Base-by-base conservation (phyloP, 2,329 filamentous ascomycete species). In the Shiraia bambusicola region DNA sequence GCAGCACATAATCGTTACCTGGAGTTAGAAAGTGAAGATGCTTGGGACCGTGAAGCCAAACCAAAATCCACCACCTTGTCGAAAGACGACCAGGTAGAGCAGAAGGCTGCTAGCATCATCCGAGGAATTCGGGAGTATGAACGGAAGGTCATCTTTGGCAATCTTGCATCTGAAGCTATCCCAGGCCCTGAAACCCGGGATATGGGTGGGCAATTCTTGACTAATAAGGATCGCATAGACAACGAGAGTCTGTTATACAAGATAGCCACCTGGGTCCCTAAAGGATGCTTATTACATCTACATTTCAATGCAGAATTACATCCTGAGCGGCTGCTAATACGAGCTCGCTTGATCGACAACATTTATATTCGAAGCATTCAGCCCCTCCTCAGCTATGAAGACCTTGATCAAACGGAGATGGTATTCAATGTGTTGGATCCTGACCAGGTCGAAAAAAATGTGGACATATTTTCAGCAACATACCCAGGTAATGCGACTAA, bases 271-370 rank as follows among this genome's bases (percentile, higher is more conserved):
- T 59, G 65, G 42, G 78, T 87, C 72, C 86, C 86, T 29, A 90
- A 90, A 65, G 86, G 85, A 2, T 78, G 78, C 0, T 83, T 89
- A 59, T 72, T 89, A 16, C 86, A 90, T 63, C 78, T 88, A 16
- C 86, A 90, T 64, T 89, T 87, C 73, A 90, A 89, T 61, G 78
- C 86, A n/a, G 87, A 85, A 46, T 71, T 89, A 4, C 71, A 74
- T 11, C 83, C 85, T 8, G 63, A 72, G 2, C 74, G 82, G 4
- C 71, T 89, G 14, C 72, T 89, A 73, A 52, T 79, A 72, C 50
- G 78, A 72, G 71, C 72, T 48, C 62, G 69, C 9, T 30, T 63
- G 4, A 80, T 83, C 73, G 58, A 35, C 3, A 65, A 60, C 27
- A 88, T 90, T 83, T 87, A 81, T 58, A 83, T 89, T 54, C 81